These are phyloP conservation scores for Phytophthora europaea DNA, from an alignment of 352 stramenopile genomes.

Conservation along the genomic window DNA sequence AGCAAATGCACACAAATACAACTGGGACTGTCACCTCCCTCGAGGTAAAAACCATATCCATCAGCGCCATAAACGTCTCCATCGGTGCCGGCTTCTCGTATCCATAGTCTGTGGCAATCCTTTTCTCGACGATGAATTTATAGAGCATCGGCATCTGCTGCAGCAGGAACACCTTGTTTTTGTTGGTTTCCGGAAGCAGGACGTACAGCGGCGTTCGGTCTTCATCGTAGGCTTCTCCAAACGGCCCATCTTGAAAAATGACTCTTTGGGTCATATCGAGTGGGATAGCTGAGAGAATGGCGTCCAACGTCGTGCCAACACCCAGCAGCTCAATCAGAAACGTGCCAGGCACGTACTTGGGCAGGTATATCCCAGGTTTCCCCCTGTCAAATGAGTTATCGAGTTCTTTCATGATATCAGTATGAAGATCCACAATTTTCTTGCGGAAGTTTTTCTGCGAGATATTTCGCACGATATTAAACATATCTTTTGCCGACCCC, in stretches of 20 bases:
- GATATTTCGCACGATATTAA: constrained; percentile 10
- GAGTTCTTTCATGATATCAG: constrained; percentile 10
- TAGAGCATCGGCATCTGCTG: constrained; percentile 32
- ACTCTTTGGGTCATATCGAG: constrained; percentile 1
- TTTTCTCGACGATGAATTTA: constrained; percentile 9
- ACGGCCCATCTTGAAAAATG: constrained; percentile 7
- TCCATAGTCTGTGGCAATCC: not conserved
- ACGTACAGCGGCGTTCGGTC: constrained; percentile 20
- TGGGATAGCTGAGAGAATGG: constrained; percentile 9
- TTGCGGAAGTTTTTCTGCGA: not conserved
- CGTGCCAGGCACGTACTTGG: not conserved
- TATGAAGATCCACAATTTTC: not conserved
- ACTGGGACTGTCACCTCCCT: constrained; percentile 26
- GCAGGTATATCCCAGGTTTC: not conserved
- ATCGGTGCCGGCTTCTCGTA: not conserved
- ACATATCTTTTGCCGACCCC: constrained; percentile 15
- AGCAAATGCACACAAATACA: constrained; percentile 38
- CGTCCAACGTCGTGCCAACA: not conserved
- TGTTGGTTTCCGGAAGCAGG: constrained; percentile 10
- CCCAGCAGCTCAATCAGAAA: not conserved
- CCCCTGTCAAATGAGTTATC: not conserved
- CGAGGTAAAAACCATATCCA: constrained; percentile 31
- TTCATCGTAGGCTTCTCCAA: constrained; percentile 26
- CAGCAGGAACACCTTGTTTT: constrained; percentile 15
- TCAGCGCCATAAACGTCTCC: constrained; percentile 5